Conservation (phyloP, 257 asterid species). For the Solanum bulbocastanum region DNA sequence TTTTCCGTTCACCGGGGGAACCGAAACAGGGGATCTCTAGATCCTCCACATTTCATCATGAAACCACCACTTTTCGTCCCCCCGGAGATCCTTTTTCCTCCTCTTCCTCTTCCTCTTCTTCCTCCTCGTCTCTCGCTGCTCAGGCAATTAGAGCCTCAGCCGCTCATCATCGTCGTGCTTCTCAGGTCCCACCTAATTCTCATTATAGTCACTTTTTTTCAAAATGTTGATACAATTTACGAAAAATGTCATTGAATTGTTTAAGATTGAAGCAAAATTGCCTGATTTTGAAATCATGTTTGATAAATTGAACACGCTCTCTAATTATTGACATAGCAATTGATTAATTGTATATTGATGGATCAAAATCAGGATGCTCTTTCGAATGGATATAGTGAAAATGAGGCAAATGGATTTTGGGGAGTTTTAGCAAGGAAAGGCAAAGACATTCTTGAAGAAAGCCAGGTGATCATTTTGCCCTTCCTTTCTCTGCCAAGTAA, state of each 20-base stretch:
- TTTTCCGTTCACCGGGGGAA: neutral
- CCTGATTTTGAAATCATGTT: neutral
- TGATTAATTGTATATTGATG: neutral
- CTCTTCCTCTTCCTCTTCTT: neutral
- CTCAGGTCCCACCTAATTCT: neutral
- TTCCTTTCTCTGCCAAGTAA: neutral
- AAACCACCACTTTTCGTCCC: neutral
- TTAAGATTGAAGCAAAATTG: neutral
- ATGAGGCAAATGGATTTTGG: constrained; percentile 72
- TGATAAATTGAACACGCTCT: neutral
- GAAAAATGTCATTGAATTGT: too few species aligned
- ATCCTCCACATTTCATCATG: constrained; percentile 11
- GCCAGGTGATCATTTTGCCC: neutral
- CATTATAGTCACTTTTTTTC: too few species aligned
- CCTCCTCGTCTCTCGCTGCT: constrained; percentile 3
- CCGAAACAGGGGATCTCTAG: constrained; percentile 2
- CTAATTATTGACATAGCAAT: neutral
- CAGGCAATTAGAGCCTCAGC: constrained; percentile 9
- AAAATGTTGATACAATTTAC: too few species aligned
- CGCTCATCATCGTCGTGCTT: neutral
- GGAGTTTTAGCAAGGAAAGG: constrained; percentile 94
- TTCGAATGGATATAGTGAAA: constrained; percentile 46
- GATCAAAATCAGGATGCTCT: constrained; percentile 33
- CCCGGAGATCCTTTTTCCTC: neutral
- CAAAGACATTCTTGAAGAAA: constrained; percentile 37